Evolutionary conservation across 805 yeast species (phyloP).

Genomic region (Blastobotrys attinorum): DNA sequence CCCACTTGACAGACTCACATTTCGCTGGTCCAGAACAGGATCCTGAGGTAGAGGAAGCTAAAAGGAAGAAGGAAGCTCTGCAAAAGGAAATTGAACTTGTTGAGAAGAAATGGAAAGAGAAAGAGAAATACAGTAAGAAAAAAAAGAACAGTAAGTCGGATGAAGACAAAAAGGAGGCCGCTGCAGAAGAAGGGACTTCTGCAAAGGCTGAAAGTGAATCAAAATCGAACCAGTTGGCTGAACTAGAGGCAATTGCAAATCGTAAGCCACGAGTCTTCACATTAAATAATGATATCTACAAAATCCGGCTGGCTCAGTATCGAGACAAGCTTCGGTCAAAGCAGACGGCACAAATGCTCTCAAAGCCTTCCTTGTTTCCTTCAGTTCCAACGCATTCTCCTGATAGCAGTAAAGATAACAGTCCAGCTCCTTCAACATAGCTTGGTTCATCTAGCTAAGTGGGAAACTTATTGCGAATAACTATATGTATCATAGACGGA

Average conservation of each 20-base stretch:
- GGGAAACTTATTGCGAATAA: too few relatives aligned
- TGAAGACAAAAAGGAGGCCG: slow-evolving; percentile 20
- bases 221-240: slow-evolving; percentile 17
- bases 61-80: slow-evolving; percentile 17
- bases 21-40: slow-evolving; percentile 40
- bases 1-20: slow-evolving; percentile 41
- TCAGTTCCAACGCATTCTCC: slow-evolving; percentile 25
- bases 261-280: slow-evolving; percentile 34
- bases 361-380: slow-evolving; percentile 29
- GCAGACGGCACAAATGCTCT: slow-evolving; percentile 24
- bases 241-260: slow-evolving; percentile 20
- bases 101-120: slow-evolving; percentile 15
- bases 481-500: too few relatives aligned
- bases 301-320: slow-evolving; percentile 31
- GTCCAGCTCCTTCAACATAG: background rate
- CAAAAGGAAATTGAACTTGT: slow-evolving; percentile 28
- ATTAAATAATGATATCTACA: slow-evolving; percentile 37
- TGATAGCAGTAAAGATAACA: background rate
- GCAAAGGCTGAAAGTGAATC: slow-evolving; percentile 9
- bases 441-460: too few relatives aligned
- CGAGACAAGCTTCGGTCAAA: slow-evolving; percentile 24
- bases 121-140: slow-evolving; percentile 12
- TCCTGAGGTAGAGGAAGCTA: slow-evolving; percentile 31
- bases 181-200: slow-evolving; percentile 21
- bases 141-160: slow-evolving; percentile 13